These are phyloP conservation scores for Hortaea sp. DNA, from an alignment of 2,329 filamentous ascomycete species.

Conservation along the genomic window DNA sequence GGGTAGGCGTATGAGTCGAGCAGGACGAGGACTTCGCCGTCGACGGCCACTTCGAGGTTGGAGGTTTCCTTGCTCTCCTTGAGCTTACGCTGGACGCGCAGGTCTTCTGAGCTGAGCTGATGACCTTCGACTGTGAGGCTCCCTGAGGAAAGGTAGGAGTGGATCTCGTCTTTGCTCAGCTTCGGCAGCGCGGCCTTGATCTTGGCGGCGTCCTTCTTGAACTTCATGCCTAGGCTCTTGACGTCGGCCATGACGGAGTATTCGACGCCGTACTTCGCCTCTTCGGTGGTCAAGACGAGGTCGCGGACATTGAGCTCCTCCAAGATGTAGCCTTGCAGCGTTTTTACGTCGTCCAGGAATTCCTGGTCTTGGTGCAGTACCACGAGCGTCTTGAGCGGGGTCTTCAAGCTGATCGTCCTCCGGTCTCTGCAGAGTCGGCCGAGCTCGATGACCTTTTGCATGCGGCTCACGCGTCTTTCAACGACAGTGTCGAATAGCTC, in stretches of 20 bases:
- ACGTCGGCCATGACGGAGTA: slow-evolving; percentile 87
- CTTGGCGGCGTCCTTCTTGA: slow-evolving; percentile 86
- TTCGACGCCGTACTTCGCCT: slow-evolving; percentile 83
- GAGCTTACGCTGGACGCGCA: slow-evolving; percentile 71
- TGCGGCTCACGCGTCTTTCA: slow-evolving; percentile 75
- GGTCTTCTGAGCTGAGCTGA: slow-evolving; percentile 67
- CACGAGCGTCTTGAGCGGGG: slow-evolving; percentile 77
- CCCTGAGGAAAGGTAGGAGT: slow-evolving; percentile 62
- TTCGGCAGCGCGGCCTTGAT: slow-evolving; percentile 83
- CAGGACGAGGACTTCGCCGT: slow-evolving; percentile 82
- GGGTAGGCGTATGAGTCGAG: slow-evolving; percentile 75
- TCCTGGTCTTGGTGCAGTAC: slow-evolving; percentile 76
- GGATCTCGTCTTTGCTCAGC: slow-evolving; percentile 70
- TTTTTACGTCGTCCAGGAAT: slow-evolving; percentile 78
- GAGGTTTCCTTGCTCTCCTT: slow-evolving; percentile 61
- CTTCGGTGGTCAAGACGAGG: slow-evolving; percentile 72
- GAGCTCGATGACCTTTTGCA: slow-evolving; percentile 94
- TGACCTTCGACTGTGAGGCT: slow-evolving; percentile 80
- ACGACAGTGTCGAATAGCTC: slow-evolving; percentile 81
- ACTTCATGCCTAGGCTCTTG: slow-evolving; percentile 89
- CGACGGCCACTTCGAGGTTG: slow-evolving; percentile 75
- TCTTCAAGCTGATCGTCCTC: slow-evolving; percentile 76
- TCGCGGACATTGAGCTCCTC: slow-evolving; percentile 90
- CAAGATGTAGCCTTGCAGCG: slow-evolving; percentile 75
- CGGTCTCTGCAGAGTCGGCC: slow-evolving; percentile 78